Percentiles rank a stretch among this genome's conserved stretches.
Evolutionary conservation across 176 grass and related monocot species (phyloP).

Genomic region (Olyra latifolia): DNA sequence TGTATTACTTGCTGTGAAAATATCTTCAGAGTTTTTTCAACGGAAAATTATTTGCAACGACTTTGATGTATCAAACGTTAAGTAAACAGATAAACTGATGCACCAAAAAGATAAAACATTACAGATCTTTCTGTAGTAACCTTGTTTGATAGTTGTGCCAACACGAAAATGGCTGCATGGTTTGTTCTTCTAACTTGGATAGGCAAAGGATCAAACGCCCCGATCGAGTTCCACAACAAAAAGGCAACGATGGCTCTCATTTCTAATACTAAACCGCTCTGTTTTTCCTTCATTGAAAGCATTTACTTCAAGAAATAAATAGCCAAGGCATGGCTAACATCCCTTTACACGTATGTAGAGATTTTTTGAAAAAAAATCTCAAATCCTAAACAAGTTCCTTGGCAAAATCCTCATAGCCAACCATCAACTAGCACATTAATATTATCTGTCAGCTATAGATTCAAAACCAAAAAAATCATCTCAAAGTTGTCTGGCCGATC

Average conservation of each 20-base stretch:
- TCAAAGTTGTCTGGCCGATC: background rate
- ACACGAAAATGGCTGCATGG: conserved; percentile 5
- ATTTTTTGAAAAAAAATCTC: background rate
- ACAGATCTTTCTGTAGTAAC: background rate
- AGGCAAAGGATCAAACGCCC: background rate
- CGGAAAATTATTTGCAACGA: background rate
- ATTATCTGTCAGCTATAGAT: background rate
- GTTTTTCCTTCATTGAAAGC: background rate
- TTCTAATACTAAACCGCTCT: background rate
- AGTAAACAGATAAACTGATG: background rate
- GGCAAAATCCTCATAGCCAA: background rate
- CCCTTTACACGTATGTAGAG: background rate
- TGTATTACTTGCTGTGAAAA: background rate
- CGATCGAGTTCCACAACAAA: background rate
- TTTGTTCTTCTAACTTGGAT: background rate
- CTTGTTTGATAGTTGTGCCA: background rate
- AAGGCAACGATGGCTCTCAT: background rate
- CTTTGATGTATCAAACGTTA: background rate
- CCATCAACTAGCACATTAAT: background rate
- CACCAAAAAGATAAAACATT: background rate
- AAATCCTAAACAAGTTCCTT: conserved; percentile 8
- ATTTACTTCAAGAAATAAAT: conserved; percentile 1
- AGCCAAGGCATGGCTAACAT: background rate
- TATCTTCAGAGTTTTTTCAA: background rate
- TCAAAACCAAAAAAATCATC: background rate